These are phyloP conservation scores for Mucor plumbeus DNA, from an alignment of 371 early-diverging fungal genomes.

Conservation along the genomic window DNA sequence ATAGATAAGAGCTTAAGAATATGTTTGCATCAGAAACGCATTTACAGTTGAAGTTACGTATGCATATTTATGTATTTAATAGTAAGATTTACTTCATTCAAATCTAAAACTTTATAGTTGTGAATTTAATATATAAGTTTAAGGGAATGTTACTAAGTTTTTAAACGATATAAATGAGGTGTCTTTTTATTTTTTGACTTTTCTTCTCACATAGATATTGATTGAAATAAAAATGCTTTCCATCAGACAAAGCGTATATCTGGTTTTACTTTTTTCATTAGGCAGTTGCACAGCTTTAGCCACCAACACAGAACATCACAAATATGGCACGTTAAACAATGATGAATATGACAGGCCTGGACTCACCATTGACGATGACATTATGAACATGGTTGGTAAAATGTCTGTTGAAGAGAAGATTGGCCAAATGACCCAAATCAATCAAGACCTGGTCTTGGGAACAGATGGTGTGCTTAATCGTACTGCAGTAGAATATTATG, in stretches of 20 bases:
- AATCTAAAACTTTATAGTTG: not conserved
- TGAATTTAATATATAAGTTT: not conserved
- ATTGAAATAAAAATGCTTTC: not conserved
- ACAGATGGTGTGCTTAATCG: slow-evolving; percentile 48
- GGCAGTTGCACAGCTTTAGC: slow-evolving; percentile 1
- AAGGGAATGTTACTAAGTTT: not conserved
- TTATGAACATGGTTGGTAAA: slow-evolving; percentile 43
- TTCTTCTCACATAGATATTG: not conserved
- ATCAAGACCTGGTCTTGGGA: slow-evolving; percentile 42
- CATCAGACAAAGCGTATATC: slow-evolving; percentile 9
- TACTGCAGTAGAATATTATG: slow-evolving; percentile 54
- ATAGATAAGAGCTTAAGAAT: no score
- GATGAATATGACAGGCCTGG: slow-evolving; percentile 15
- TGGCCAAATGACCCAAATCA: slow-evolving; percentile 75
- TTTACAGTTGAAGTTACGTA: not conserved
- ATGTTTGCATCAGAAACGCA: no score
- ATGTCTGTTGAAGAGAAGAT: slow-evolving; percentile 66
- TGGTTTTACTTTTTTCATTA: not conserved
- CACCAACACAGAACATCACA: slow-evolving; percentile 10
- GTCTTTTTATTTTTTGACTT: not conserved
- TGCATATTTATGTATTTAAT: not conserved
- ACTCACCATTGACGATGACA: slow-evolving; percentile 29
- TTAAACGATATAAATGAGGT: not conserved
- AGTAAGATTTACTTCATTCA: not conserved
- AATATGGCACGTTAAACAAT: slow-evolving; percentile 1